phyloP scores from a whole-genome alignment of 2,329 filamentous ascomycete genomes.

The Rutstroemia sp. region DNA sequence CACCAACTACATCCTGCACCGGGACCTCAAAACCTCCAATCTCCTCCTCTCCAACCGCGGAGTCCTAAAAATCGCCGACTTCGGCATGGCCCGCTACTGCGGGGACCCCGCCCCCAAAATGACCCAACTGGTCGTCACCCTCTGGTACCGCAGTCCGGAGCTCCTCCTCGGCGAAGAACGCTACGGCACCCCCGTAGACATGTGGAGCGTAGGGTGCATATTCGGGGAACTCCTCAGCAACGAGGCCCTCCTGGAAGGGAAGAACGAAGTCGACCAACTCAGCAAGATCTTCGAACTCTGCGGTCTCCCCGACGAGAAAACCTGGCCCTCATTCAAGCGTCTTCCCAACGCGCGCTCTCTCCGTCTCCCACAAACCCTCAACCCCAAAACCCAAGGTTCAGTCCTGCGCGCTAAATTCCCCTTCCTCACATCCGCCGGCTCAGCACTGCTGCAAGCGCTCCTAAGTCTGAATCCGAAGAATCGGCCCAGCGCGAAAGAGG shows the following conservation, averaged over 20 bases:
- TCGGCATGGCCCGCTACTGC: slow-evolving; percentile 92
- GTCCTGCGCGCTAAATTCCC: slow-evolving; percentile 73
- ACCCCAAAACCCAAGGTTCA: slow-evolving; percentile 34
- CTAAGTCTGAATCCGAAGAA: slow-evolving; percentile 66
- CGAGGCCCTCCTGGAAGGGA: slow-evolving; percentile 76
- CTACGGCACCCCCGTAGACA: slow-evolving; percentile 75
- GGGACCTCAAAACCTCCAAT: slow-evolving; percentile 89
- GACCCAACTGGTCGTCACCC: slow-evolving; percentile 88
- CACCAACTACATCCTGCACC: slow-evolving; percentile 82
- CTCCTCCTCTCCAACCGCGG: slow-evolving; percentile 93
- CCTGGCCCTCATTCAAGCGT: slow-evolving; percentile 80
- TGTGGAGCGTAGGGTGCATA: slow-evolving; percentile 96
- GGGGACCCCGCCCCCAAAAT: slow-evolving; percentile 71
- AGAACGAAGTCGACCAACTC: slow-evolving; percentile 88
- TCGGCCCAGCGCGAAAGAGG: slow-evolving; percentile 64
- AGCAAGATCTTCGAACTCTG: slow-evolving; percentile 83
- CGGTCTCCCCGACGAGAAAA: slow-evolving; percentile 73
- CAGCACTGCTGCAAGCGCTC: slow-evolving; percentile 59
- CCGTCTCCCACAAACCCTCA: slow-evolving; percentile 50
- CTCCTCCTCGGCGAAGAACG: slow-evolving; percentile 71
- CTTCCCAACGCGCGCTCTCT: slow-evolving; percentile 81
- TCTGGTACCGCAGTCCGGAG: slow-evolving; percentile 95
- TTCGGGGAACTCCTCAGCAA: slow-evolving; percentile 85
- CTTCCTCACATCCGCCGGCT: slow-evolving; percentile 68
- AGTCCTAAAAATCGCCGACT: slow-evolving; percentile 91